A percentile compares a stretch with the other conserved stretches of the same genome.
Evolutionary conservation across 441 rosid species (phyloP).

Genomic region (Omphalea diandra): DNA sequence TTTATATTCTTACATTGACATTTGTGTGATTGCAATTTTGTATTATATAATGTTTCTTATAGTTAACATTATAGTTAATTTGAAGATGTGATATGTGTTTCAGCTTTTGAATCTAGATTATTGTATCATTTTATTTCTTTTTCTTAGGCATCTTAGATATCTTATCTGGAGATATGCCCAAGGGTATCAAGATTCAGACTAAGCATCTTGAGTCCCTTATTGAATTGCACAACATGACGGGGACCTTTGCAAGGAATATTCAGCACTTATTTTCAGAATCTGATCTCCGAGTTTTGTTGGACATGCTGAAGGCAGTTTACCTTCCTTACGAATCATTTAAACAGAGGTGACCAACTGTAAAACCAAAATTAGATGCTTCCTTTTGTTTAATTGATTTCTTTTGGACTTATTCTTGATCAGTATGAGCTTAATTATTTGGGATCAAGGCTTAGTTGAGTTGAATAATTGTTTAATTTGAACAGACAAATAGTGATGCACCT

Average conservation of each 20-base stretch:
- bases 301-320: slow-evolving; percentile 89
- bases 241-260: slow-evolving; percentile 83
- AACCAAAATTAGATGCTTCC: slow-evolving; percentile 2
- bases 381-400: neutral
- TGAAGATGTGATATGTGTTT: neutral
- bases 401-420: neutral
- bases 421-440: slow-evolving; percentile 1
- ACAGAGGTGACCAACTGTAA: slow-evolving; percentile 62
- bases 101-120: slow-evolving; percentile 20
- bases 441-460: neutral
- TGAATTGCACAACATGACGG: slow-evolving; percentile 89
- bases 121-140: slow-evolving; percentile 18
- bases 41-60: neutral
- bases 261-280: slow-evolving; percentile 95
- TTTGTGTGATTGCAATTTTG: neutral
- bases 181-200: slow-evolving; percentile 84
- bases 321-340: slow-evolving; percentile 85
- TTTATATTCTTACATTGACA: neutral
- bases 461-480: neutral
- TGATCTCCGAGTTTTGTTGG: slow-evolving; percentile 69
- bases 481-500: neutral
- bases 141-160: slow-evolving; percentile 75
- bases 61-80: slow-evolving; percentile 4
- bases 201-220: slow-evolving; percentile 93
- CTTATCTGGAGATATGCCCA: slow-evolving; percentile 89